phyloP scores from a whole-genome alignment of 2,329 filamentous ascomycete species.

The Cladobotryum protrusum region DNA sequence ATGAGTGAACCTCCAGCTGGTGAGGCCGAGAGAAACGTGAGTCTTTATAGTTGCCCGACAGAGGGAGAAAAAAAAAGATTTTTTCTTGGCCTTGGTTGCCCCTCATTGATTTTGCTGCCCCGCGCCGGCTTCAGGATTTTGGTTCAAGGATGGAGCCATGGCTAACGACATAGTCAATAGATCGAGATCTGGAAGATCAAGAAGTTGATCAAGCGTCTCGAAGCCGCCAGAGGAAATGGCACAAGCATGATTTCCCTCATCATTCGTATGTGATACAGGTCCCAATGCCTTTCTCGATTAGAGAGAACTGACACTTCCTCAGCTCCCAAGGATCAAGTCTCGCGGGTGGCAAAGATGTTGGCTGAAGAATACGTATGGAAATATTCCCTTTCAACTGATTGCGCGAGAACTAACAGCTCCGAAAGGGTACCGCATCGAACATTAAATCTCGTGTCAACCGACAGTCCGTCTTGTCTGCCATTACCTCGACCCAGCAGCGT shows the following conservation, averaged over 20 bases:
- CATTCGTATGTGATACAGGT: constrained; percentile 62
- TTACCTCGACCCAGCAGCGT: constrained; percentile 97
- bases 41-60: constrained; percentile 22
- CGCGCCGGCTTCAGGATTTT: constrained; percentile 18
- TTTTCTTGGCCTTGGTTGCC: constrained; percentile 16
- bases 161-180: constrained; percentile 27
- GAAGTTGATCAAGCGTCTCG: constrained; percentile 98
- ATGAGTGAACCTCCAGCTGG: constrained; percentile 84
- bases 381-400: neutral
- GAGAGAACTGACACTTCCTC: constrained; percentile 11
- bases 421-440: constrained; percentile 90
- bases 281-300: neutral
- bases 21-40: constrained; percentile 95
- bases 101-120: constrained; percentile 24
- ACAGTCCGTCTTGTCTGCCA: constrained; percentile 94
- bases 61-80: constrained; percentile 12
- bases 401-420: neutral
- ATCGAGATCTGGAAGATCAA: constrained; percentile 95
- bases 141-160: constrained; percentile 5
- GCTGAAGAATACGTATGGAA: constrained; percentile 93
- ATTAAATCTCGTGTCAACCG: constrained; percentile 99
- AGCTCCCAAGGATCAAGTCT: constrained; percentile 98
- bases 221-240: constrained; percentile 94
- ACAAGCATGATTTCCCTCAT: constrained; percentile 99
- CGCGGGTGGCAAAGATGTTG: constrained; percentile 96